A percentile compares a stretch with the other conserved stretches of the same genome.
phyloP scores from a whole-genome alignment of 2,329 filamentous ascomycete genomes.

The Cephalotrichum gorgonifer region DNA sequence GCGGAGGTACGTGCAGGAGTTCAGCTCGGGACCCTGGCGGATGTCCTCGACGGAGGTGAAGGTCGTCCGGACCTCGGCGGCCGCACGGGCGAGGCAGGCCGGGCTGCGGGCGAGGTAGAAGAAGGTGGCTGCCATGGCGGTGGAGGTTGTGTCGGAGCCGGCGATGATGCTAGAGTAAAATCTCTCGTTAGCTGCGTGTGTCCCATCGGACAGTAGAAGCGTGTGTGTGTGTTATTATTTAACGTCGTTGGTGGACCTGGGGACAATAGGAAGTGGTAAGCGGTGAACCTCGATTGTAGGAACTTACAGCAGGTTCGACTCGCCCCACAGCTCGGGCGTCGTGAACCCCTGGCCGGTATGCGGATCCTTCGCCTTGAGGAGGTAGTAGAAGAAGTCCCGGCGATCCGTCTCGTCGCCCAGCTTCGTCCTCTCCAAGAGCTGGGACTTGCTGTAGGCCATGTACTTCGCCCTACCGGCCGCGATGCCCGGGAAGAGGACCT shows the following conservation, averaged over 20 bases:
- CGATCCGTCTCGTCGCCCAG: slow-evolving; percentile 56
- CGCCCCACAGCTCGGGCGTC: slow-evolving; percentile 58
- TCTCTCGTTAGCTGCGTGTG: background rate
- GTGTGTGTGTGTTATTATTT: no score
- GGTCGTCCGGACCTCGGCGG: slow-evolving; percentile 38
- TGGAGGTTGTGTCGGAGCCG: slow-evolving; percentile 63
- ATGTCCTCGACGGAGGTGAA: slow-evolving; percentile 46
- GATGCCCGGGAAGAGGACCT: slow-evolving; percentile 56
- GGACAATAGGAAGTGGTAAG: background rate
- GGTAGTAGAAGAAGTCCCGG: slow-evolving; percentile 67
- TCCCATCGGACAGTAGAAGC: no score
- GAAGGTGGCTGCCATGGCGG: slow-evolving; percentile 51
- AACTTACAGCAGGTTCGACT: slow-evolving; percentile 54
- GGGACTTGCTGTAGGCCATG: slow-evolving; percentile 59
- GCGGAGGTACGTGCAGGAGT: slow-evolving; percentile 45
- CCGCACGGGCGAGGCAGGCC: slow-evolving; percentile 32
- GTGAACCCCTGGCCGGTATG: slow-evolving; percentile 59
- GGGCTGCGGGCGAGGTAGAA: slow-evolving; percentile 52
- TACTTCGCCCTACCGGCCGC: slow-evolving; percentile 58
- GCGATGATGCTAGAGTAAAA: slow-evolving; percentile 60
- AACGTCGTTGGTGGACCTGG: no score
- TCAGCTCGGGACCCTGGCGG: slow-evolving; percentile 36
- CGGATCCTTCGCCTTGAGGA: slow-evolving; percentile 60
- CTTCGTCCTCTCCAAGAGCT: slow-evolving; percentile 56
- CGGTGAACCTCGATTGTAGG: no score